Conservation (phyloP, 768 basidiomycete species). For the Leccinum olivaceopallidum region DNA sequence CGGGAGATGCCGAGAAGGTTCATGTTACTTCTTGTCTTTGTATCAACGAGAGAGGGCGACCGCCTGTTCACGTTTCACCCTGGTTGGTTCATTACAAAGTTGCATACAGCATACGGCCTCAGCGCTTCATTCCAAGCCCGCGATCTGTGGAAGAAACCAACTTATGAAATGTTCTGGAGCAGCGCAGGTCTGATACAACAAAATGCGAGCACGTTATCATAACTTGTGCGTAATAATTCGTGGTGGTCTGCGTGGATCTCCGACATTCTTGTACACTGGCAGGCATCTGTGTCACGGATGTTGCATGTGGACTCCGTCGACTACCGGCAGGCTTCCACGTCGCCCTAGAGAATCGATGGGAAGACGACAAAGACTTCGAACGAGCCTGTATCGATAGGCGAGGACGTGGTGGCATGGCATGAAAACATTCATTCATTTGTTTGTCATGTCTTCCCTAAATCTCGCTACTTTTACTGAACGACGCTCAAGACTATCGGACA, state of each 20-base stretch:
- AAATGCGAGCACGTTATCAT: background rate
- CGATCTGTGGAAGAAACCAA: too few species aligned
- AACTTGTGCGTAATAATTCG: background rate
- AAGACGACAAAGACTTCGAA: background rate
- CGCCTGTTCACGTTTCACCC: too few species aligned
- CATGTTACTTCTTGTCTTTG: too few species aligned
- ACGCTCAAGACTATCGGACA: background rate
- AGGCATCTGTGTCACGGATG: background rate
- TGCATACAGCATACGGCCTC: too few species aligned
- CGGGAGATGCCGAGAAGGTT: too few species aligned
- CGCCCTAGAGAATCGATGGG: background rate
- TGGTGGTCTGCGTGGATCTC: background rate
- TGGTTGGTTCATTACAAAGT: too few species aligned
- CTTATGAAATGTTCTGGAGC: too few species aligned
- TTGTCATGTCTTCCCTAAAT: background rate
- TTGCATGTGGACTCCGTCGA: background rate
- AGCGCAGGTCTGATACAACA: too few species aligned
- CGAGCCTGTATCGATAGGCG: background rate
- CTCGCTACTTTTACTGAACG: background rate
- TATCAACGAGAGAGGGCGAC: too few species aligned
- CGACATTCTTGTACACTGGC: background rate
- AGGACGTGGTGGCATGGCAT: background rate
- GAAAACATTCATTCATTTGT: background rate
- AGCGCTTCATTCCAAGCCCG: background rate
- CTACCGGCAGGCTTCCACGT: background rate